Evolutionary conservation across 1,139 yeast genomes (phyloP).

Genomic region (Spathaspora sp.): DNA sequence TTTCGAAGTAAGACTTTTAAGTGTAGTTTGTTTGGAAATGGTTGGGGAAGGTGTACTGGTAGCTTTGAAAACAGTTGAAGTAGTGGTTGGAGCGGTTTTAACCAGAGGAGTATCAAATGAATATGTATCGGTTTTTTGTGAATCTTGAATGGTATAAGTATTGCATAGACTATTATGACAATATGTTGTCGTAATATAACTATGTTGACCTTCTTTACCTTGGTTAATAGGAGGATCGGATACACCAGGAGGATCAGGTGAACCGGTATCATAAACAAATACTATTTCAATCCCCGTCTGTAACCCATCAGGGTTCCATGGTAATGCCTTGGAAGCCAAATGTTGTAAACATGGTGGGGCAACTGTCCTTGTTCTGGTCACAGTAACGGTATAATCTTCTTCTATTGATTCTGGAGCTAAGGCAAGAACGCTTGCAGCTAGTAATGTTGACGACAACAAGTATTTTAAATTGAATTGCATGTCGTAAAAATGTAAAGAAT

Average conservation of each 20-base stretch:
- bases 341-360: slow-evolving; percentile 29
- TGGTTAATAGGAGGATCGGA: background rate
- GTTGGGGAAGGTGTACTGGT: slow-evolving; percentile 6
- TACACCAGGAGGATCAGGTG: background rate
- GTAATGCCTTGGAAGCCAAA: slow-evolving; percentile 22
- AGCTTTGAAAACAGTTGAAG: slow-evolving; percentile 23
- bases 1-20: slow-evolving; percentile 18
- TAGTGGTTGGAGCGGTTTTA: slow-evolving; percentile 23
- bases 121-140: background rate
- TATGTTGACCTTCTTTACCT: background rate
- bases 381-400: slow-evolving; percentile 20
- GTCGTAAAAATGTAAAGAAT: background rate
- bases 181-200: background rate
- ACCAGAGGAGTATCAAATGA: slow-evolving; percentile 11
- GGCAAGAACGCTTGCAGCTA: background rate
- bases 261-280: slow-evolving; percentile 26
- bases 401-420: background rate
- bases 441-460: background rate
- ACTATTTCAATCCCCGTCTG: slow-evolving; percentile 33
- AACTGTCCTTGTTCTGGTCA: slow-evolving; percentile 33
- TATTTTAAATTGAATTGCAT: background rate
- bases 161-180: background rate
- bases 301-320: slow-evolving; percentile 21
- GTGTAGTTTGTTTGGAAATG: background rate
- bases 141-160: background rate